Evolutionary conservation across 169 alveolate genomes (phyloP).

Genomic region (Plasmodium sp.): DNA sequence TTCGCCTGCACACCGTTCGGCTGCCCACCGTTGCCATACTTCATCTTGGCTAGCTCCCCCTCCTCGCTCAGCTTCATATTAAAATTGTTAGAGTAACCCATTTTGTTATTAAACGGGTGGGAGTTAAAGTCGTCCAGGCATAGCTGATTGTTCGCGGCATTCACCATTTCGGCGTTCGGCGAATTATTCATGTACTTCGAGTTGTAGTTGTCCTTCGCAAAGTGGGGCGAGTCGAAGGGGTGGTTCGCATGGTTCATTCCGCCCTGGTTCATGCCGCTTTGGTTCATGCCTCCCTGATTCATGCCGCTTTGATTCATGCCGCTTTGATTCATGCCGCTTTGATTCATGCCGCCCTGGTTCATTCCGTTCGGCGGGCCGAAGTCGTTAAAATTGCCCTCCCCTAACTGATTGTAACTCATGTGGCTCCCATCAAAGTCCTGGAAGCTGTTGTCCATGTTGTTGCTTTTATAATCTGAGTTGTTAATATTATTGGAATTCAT

Average conservation of each 20-base stretch:
- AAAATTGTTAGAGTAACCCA: conserved; percentile 34
- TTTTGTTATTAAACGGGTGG: conserved; percentile 3
- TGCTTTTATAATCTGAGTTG: conserved; percentile 35
- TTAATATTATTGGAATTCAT: conserved; percentile 71
- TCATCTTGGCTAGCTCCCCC: conserved; percentile 36
- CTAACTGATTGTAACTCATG: conserved; percentile 20
- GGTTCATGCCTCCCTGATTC: background rate
- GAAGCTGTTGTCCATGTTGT: conserved; percentile 38
- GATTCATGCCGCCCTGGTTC: background rate
- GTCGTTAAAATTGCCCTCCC: conserved; percentile 13
- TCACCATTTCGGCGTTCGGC: conserved; percentile 7
- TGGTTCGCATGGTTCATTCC: background rate
- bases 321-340: background rate
- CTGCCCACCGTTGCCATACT: background rate
- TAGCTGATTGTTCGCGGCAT: conserved; percentile 14
- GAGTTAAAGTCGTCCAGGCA: conserved; percentile 44
- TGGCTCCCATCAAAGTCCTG: conserved; percentile 45
- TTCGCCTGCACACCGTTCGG: background rate
- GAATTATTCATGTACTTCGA: conserved; percentile 34
- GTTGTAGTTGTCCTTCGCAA: conserved; percentile 15
- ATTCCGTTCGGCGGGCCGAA: background rate
- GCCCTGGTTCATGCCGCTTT: background rate
- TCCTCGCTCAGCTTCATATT: conserved; percentile 43
- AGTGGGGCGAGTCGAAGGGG: conserved; percentile 14
- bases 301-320: background rate